Percentiles rank a stretch among this genome's conserved stretches.
phyloP scores from a whole-genome alignment of 495 filamentous ascomycete species.

The Friedmanniomyces endolithicus region DNA sequence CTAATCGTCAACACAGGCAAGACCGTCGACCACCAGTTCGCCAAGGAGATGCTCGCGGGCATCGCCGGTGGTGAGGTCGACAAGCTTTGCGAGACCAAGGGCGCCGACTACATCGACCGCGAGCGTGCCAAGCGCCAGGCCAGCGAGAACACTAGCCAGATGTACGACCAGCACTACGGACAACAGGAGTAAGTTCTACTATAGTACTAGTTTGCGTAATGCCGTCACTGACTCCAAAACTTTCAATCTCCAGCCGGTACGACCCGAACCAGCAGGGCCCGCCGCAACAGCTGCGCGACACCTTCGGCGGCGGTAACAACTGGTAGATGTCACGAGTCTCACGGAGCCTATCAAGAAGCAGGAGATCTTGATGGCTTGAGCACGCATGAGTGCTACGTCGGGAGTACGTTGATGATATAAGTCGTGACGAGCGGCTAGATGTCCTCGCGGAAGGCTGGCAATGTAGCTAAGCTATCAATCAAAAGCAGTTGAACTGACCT shows the following conservation, averaged over 20 bases:
- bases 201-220: conserved; percentile 13
- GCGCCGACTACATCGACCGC: conserved; percentile 54
- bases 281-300: neutral
- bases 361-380: neutral
- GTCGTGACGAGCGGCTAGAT: neutral
- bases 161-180: conserved; percentile 44
- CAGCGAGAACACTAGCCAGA: conserved; percentile 45
- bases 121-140: conserved; percentile 56
- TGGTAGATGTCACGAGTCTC: neutral
- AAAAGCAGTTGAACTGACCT: neutral
- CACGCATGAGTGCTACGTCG: neutral
- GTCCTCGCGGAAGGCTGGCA: neutral
- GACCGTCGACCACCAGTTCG: conserved; percentile 55
- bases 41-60: conserved; percentile 64
- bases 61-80: conserved; percentile 64
- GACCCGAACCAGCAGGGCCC: conserved; percentile 12
- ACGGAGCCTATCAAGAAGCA: neutral
- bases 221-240: neutral
- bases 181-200: conserved; percentile 22
- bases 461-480: neutral
- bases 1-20: conserved; percentile 40
- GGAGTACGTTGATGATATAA: neutral
- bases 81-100: conserved; percentile 69
- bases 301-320: neutral
- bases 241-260: conserved; percentile 2